These are phyloP conservation scores for Cytidiella melzeri DNA, from an alignment of 768 basidiomycete species.

Conservation along the genomic window DNA sequence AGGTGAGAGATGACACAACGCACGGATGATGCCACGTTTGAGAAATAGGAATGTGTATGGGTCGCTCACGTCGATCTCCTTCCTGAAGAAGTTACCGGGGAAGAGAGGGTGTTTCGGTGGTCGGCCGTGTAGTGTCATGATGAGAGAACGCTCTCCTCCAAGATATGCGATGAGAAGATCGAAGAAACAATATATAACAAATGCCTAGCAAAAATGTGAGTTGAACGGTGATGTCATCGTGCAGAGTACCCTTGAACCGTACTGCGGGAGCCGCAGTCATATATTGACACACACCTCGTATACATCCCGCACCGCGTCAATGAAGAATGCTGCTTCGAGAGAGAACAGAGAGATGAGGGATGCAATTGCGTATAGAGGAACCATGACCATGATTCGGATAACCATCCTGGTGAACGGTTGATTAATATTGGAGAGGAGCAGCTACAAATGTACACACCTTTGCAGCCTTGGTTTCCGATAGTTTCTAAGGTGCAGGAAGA, in stretches of 20 bases:
- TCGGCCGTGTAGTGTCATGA: conserved; percentile 88
- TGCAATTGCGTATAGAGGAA: conserved; percentile 86
- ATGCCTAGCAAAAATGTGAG: conserved; percentile 47
- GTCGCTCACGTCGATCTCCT: conserved; percentile 89
- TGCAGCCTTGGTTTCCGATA: conserved; percentile 80
- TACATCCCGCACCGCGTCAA: conserved; percentile 90
- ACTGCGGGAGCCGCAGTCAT: no score
- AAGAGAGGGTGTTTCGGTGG: conserved; percentile 84
- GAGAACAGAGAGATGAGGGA: conserved; percentile 93
- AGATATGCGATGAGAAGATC: conserved; percentile 74
- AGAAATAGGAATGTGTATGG: conserved; percentile 91
- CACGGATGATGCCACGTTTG: conserved; percentile 93
- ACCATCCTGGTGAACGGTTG: conserved; percentile 61
- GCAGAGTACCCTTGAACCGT: no score
- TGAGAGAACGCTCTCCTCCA: conserved; percentile 89
- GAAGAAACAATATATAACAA: conserved; percentile 94
- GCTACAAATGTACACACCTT: conserved; percentile 40
- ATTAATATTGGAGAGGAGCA: neutral
- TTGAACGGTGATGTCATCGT: no score
- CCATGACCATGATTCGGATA: conserved; percentile 95
- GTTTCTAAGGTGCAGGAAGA: conserved; percentile 77
- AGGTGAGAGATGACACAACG: conserved; percentile 19
- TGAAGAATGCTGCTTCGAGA: conserved; percentile 91
- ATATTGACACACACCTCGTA: conserved; percentile 73
- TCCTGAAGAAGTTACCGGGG: conserved; percentile 76